Conservation (phyloP, 1,139 yeast genomes). For the Yamadazyma spencermartinsiae region DNA sequence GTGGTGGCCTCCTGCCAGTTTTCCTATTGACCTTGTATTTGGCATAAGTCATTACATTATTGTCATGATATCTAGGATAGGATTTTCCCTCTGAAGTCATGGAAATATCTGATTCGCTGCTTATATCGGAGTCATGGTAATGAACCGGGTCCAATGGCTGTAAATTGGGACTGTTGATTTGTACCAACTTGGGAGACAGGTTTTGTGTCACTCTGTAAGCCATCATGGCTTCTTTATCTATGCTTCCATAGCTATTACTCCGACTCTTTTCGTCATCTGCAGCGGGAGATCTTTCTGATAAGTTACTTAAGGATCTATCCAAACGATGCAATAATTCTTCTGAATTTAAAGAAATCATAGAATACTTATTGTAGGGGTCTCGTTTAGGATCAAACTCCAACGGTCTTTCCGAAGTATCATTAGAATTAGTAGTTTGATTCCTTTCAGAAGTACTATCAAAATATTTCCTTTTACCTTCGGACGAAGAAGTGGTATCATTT, state of each 20-base stretch:
- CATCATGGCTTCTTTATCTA: conserved; percentile 7
- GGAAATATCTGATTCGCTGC: conserved; percentile 10
- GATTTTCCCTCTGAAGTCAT: conserved; percentile 8
- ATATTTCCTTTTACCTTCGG: background rate
- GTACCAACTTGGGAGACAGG: conserved; percentile 12
- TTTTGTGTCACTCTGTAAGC: conserved; percentile 9
- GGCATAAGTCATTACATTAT: conserved; percentile 1
- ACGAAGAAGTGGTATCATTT: conserved; percentile 3
- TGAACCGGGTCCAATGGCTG: conserved; percentile 13
- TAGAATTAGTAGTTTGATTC: conserved; percentile 1
- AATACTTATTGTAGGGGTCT: conserved; percentile 5
- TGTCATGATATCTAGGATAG: background rate
- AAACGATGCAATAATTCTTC: conserved; percentile 38
- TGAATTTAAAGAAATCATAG: conserved; percentile 19
- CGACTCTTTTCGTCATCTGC: background rate
- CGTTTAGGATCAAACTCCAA: conserved; percentile 5
- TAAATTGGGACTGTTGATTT: conserved; percentile 8
- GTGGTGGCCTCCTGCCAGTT: conserved; percentile 17
- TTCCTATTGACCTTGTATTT: background rate
- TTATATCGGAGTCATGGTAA: conserved; percentile 19
- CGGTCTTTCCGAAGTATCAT: conserved; percentile 10
- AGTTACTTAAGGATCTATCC: conserved; percentile 19
- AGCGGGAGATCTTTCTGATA: conserved; percentile 10
- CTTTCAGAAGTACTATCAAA: conserved; percentile 4
- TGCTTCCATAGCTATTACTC: conserved; percentile 4